Percentiles rank a stretch among this genome's conserved stretches.
Evolutionary conservation across 805 yeast genomes (phyloP).

Genomic region (Lachancea dasiensis): DNA sequence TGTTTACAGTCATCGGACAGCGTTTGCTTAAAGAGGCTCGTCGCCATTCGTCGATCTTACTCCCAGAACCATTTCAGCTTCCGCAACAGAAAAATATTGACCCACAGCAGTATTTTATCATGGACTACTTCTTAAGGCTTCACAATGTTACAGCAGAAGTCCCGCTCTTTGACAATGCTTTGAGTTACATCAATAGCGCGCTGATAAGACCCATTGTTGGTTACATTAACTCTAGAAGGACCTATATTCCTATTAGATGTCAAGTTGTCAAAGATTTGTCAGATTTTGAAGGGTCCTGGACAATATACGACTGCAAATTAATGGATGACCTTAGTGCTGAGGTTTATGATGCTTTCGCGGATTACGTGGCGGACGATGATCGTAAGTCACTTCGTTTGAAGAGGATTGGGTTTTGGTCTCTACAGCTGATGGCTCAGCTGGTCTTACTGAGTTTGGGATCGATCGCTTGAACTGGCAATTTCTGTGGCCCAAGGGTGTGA

Average conservation of each 20-base stretch:
- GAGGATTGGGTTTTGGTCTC: constrained; percentile 89
- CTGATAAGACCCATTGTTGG: constrained; percentile 91
- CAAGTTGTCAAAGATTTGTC: constrained; percentile 68
- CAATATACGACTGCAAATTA: constrained; percentile 80
- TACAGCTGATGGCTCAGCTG: constrained; percentile 77
- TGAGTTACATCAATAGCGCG: constrained; percentile 89
- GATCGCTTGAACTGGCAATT: constrained; percentile 36
- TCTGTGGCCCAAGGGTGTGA: no score
- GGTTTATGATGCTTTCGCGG: constrained; percentile 85
- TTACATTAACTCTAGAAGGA: constrained; percentile 83
- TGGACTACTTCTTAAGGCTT: constrained; percentile 73
- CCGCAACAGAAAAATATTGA: constrained; percentile 21
- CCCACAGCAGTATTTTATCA: constrained; percentile 52
- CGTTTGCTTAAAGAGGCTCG: constrained; percentile 45
- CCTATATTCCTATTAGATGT: constrained; percentile 83
- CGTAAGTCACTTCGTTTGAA: constrained; percentile 62
- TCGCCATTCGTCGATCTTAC: constrained; percentile 26
- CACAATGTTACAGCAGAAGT: constrained; percentile 85
- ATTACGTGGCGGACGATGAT: constrained; percentile 84
- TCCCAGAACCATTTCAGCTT: constrained; percentile 27
- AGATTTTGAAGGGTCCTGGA: constrained; percentile 97
- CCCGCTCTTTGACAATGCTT: constrained; percentile 80
- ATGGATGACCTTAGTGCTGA: constrained; percentile 90
- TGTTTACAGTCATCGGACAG: constrained; percentile 43
- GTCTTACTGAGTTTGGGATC: constrained; percentile 79